Base-by-base conservation (phyloP, 2,329 filamentous ascomycete genomes). In the Clathrospora elynae region DNA sequence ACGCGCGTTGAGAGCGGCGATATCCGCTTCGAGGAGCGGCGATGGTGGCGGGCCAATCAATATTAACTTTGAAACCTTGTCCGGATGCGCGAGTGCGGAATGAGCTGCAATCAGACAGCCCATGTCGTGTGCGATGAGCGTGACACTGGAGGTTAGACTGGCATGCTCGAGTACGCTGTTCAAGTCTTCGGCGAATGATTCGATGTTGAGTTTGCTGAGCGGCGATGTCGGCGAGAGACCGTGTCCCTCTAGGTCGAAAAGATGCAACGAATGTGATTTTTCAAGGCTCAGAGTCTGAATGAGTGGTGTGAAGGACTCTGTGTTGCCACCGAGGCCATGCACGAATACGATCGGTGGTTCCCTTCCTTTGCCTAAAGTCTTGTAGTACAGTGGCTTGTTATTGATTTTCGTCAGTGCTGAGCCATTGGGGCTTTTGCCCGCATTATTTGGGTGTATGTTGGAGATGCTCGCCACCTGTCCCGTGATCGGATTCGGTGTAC, bases 201-300 rank as follows among this genome's bases (percentile, higher is more conserved):
- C 53, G 24, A 82, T 73, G 31, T 66, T 74, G 2, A 72, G 54
- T 0, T 73, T 73, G 34, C 67, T 74, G 2, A 71, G 62, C 0
- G 78, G 73, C 6, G 71, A 72, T 0, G 78, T 80, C 0, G 78
- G 78, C 1, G 76, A 78, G 5, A 78, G 65, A 0, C 79, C 79
- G 47, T 81, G 79, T 2, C 80, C 80, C 60, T 83, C 80, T 2
- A 83, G 65, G 48, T 83, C 80, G 43, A 75, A 75, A 0, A 79
- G 55, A 45, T 78, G 73, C 5, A 73, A 46, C 1, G 54, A 65
- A 50, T 71, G 60, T 2, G 59, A 53, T 9, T 61, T 47, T 4
- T 51, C 42, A 7, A 73, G 63, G 2, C 42, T 51, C 0, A 76
- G 51, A 2, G 57, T 49, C 1, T 66, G 47, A 17, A 79, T 66